Evolutionary conservation across 495 filamentous ascomycete genomes (phyloP), one percentile per base, ranked within the genome.

Genomic region (Pyronema omphalodes): DNA sequence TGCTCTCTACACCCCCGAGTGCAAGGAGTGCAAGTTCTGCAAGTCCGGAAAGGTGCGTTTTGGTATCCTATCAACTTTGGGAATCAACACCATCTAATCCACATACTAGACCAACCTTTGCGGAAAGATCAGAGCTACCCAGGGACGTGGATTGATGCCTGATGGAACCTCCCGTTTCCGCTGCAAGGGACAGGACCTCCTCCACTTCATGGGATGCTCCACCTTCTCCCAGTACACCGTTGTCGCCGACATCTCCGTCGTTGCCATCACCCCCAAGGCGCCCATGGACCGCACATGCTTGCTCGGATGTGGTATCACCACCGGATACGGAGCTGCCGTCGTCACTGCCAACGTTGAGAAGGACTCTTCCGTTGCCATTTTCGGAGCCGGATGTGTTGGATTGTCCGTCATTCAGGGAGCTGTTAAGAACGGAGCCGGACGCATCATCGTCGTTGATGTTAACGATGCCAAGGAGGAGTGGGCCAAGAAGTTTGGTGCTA

Each of bases 191-290:
- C 80, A 94, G 71, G 81, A 88, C 60, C 76, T 98, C 49, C 79
- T 98, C 35, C 91, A 98, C 74, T 98, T 96, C 74, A 98, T 98
- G 91, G 91, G 91, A 63, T 93, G 86, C 50, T 94, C 87, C 12
- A 98, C 91, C 61, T 98, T 98, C 76, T 87, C 86, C 14, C 89
- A 96, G 72, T 98, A 93, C 73, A 96, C 93, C 44, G 91, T 98
- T 55, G 87, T 98, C 9, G 89, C 91, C 67, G 91, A 98, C 67
- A 98, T 98, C 73, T 94, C 87, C 45, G 91, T 95, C 45, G 91
- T 96, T 12, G 83, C 88, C 47, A 87, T 96, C 59, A 93, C 86
- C 49, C 76, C 76, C 53, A 79, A 91, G 59, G 89, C 88, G n/a
- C 81, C 86, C 45, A 93, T 93, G 78, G 91, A 98, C 73, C 82